These are phyloP conservation scores for Tripterygium wilfordii DNA, from an alignment of 177 flowering plant genomes.

Conservation along the genomic window DNA sequence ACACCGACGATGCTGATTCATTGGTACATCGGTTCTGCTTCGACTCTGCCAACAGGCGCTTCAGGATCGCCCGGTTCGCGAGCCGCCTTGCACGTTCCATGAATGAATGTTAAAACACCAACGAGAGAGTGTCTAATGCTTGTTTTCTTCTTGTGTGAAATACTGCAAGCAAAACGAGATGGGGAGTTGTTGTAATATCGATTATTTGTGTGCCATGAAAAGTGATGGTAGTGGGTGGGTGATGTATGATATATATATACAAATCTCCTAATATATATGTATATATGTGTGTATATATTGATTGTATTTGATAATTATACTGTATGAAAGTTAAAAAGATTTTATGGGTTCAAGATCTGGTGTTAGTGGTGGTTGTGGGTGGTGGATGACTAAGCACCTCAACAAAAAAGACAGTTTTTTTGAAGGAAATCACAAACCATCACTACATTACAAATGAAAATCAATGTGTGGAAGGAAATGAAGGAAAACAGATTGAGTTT, in stretches of 20 bases:
- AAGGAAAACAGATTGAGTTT: constrained; percentile 37
- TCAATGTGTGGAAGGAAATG: constrained; percentile 26
- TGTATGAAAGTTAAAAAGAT: not conserved
- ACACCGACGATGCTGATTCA: constrained; percentile 14
- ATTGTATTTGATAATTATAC: not conserved
- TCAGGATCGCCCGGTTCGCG: constrained; percentile 64
- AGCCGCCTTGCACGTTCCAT: constrained; percentile 94
- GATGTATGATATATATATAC: not conserved
- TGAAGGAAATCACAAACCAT: constrained; percentile 2
- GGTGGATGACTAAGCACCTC: constrained; percentile 23
- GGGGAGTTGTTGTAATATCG: not conserved
- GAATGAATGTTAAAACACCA: not conserved
- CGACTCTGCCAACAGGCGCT: constrained; percentile 52
- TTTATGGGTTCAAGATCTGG: constrained; percentile 1
- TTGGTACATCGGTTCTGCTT: constrained; percentile 28
- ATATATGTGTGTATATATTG: not conserved
- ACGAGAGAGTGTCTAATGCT: not conserved
- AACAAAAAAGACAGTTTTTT: constrained; percentile 26
- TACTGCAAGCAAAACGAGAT: no score
- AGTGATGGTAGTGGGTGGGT: constrained; percentile 15
- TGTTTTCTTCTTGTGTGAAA: no score
- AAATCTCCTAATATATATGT: not conserved
- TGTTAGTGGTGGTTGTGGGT: constrained; percentile 30
- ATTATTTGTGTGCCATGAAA: constrained; percentile 1
- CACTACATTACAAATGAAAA: not conserved